phyloP scores from a whole-genome alignment of 2,329 filamentous ascomycete species.

The Sporothrix variecibatus region DNA sequence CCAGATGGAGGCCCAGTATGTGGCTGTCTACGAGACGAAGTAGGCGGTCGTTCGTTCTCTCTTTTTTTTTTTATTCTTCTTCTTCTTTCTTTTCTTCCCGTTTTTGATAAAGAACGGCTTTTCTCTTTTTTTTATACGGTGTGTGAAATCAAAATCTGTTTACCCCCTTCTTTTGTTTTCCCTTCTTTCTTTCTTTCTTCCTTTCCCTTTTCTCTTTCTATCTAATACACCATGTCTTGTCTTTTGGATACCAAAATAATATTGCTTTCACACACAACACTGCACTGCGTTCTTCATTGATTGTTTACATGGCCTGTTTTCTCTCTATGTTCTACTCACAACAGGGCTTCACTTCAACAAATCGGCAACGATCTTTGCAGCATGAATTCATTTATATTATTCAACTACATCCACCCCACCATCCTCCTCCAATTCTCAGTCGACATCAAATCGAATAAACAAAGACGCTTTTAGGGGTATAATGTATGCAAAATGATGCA shows the following conservation, averaged over 20 bases:
- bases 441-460: not conserved
- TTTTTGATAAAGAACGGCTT: not conserved
- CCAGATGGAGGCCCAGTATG: constrained; percentile 38
- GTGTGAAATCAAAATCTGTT: not conserved
- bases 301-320: not conserved
- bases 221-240: not conserved
- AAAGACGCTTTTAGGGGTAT: not conserved
- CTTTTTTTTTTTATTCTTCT: not conserved
- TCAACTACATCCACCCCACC: not conserved
- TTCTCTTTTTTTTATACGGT: not conserved
- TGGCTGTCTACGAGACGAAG: constrained; percentile 34
- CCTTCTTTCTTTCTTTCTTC: not conserved
- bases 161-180: not conserved
- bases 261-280: not conserved
- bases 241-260: not conserved
- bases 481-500: not conserved
- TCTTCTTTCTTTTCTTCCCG: not conserved
- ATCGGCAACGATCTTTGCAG: not conserved
- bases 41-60: not conserved
- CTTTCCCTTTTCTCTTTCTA: not conserved
- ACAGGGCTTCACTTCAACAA: not conserved
- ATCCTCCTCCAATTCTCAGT: not conserved
- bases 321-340: not conserved
- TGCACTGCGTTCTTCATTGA: not conserved
- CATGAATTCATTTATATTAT: not conserved